These are phyloP conservation scores for Cladorrhinum sp. DNA, from an alignment of 2,329 filamentous ascomycete species.

Conservation along the genomic window DNA sequence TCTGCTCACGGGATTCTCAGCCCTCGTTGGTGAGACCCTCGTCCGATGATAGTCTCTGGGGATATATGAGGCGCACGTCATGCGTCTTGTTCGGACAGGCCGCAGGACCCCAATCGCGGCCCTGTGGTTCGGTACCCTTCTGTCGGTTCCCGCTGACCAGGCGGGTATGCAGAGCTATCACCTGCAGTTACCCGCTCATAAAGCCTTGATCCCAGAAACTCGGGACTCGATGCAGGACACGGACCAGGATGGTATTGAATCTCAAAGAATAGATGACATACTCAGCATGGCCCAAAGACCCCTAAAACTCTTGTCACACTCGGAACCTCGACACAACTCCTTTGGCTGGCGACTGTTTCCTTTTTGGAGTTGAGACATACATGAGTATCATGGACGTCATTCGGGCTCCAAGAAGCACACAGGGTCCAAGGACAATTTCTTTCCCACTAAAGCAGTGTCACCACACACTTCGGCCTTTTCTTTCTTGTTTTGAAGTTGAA, in stretches of 20 bases:
- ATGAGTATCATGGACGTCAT: neutral
- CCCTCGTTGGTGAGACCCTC: neutral
- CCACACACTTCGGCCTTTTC: neutral
- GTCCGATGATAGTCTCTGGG: neutral
- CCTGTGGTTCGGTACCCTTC: neutral
- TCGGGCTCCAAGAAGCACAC: neutral
- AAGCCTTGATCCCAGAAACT: conserved; percentile 2
- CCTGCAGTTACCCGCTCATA: conserved; percentile 5
- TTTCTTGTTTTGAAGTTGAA: neutral
- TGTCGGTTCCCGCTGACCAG: neutral
- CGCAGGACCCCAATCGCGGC: neutral
- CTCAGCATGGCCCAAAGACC: neutral
- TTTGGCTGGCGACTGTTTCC: neutral
- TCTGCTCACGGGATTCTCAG: neutral
- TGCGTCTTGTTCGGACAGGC: neutral
- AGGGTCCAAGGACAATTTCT: neutral
- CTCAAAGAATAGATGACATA: neutral
- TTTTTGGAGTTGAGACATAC: conserved; percentile 8
- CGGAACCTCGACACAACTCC: neutral
- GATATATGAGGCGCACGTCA: conserved; percentile 3
- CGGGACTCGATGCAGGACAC: conserved; percentile 2
- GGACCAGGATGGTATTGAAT: neutral
- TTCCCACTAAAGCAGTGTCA: neutral
- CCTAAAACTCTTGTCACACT: conserved; percentile 1
- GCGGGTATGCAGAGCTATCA: conserved; percentile 3